Evolutionary conservation across 108 stramenopile genomes (phyloP).

Genomic region (Skeletonema marinoi): DNA sequence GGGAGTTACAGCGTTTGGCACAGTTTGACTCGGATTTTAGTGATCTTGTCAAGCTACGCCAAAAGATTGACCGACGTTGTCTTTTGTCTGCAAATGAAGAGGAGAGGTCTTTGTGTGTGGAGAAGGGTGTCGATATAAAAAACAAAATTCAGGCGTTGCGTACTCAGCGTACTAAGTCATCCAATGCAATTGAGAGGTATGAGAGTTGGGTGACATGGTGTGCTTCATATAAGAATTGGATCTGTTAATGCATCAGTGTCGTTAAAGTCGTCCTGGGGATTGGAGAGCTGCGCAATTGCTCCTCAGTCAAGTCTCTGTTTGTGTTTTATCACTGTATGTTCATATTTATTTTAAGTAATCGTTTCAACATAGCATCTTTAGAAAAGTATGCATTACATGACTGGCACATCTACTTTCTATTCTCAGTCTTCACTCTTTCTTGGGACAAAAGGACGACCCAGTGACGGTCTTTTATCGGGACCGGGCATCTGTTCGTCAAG

Average conservation of each 20-base stretch:
- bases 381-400: no score
- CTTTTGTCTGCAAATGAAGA: conserved; percentile 19
- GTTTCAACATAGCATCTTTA: no score
- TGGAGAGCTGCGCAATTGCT: not conserved
- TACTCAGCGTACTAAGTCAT: conserved; percentile 15
- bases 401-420: no score
- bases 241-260: conserved; percentile 17
- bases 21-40: conserved; percentile 39
- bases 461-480: not conserved
- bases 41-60: conserved; percentile 27
- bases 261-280: not conserved
- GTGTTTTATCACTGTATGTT: not conserved
- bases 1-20: conserved; percentile 23
- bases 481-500: not conserved
- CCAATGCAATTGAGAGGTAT: conserved; percentile 26
- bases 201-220: conserved; percentile 39
- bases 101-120: conserved; percentile 34
- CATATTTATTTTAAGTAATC: not conserved
- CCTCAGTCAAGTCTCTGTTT: not conserved
- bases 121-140: conserved; percentile 38
- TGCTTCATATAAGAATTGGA: conserved; percentile 47
- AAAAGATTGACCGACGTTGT: conserved; percentile 42
- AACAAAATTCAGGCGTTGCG: conserved; percentile 27
- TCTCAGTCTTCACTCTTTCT: not conserved
- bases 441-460: not conserved